These are phyloP conservation scores for Prunus davidiana DNA, from an alignment of 306 rosid species.

Conservation along the genomic window DNA sequence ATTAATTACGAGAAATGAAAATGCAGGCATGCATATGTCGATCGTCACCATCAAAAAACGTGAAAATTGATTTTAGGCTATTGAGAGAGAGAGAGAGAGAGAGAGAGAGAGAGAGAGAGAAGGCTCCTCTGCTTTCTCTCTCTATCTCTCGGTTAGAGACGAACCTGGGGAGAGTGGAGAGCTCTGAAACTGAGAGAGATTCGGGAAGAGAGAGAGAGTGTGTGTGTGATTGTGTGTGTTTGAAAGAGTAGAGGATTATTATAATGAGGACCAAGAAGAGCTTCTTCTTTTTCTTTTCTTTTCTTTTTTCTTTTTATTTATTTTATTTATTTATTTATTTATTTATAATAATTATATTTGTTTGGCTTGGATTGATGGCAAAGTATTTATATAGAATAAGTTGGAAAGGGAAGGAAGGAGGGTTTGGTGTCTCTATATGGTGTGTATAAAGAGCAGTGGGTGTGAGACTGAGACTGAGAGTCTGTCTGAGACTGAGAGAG, in stretches of 20 bases:
- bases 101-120: neutral
- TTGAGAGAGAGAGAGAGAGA: neutral
- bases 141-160: conserved; percentile 1
- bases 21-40: conserved; percentile 2
- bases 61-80: neutral
- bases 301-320: neutral
- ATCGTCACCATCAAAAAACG: neutral
- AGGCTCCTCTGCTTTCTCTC: neutral
- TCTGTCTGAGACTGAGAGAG: neutral
- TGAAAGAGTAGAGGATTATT: conserved; percentile 11
- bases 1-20: neutral
- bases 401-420: neutral
- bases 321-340: neutral
- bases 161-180: conserved; percentile 22
- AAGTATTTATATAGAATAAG: conserved; percentile 3
- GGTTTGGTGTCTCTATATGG: neutral
- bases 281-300: neutral
- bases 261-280: neutral
- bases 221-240: neutral
- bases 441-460: neutral
- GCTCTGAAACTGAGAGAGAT: conserved; percentile 53
- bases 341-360: neutral
- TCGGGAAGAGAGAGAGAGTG: conserved; percentile 18
- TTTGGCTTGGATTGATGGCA: conserved; percentile 27
- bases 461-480: neutral